Evolutionary conservation across 2,329 filamentous ascomycete genomes (phyloP).

Genomic region (Alternaria burnsii): DNA sequence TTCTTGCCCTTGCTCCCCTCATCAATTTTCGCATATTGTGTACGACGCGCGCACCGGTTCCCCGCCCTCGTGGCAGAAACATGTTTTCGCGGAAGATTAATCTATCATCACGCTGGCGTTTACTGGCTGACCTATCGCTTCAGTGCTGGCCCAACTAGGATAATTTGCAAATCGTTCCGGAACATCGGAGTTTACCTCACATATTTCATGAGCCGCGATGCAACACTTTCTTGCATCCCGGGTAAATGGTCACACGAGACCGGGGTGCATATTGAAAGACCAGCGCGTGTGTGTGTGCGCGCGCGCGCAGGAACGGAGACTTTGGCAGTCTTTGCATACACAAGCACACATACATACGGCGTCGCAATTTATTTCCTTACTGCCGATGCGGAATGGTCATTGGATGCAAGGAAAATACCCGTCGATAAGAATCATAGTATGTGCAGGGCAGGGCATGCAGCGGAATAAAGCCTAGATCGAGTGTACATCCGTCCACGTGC

Average conservation of each 20-base stretch:
- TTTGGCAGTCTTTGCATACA: not conserved
- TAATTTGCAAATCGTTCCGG: not conserved
- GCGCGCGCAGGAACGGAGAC: not conserved
- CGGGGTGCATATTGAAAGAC: constrained; percentile 10
- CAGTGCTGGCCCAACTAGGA: not conserved
- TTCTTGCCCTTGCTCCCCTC: constrained; percentile 1
- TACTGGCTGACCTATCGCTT: not conserved
- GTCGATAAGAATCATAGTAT: not conserved
- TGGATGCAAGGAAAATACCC: not conserved
- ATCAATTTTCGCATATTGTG: constrained; percentile 22
- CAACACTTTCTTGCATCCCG: constrained; percentile 12
- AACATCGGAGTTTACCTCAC: constrained; percentile 3
- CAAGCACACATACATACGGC: not conserved
- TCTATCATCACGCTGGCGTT: constrained; percentile 8
- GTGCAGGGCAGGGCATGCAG: not conserved
- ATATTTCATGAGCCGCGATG: not conserved
- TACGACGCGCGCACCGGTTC: constrained; percentile 24
- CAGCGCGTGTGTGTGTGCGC: not conserved
- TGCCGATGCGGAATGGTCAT: not conserved
- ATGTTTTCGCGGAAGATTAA: constrained; percentile 15
- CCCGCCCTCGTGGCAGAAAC: constrained; percentile 32
- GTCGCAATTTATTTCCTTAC: not conserved
- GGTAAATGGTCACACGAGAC: constrained; percentile 20
- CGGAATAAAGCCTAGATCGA: not conserved
- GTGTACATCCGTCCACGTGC: not conserved